A percentile compares a stretch with the other conserved stretches of the same genome.
phyloP scores from a whole-genome alignment of 208 protist genomes.

The Angomonas ambiguus region DNA sequence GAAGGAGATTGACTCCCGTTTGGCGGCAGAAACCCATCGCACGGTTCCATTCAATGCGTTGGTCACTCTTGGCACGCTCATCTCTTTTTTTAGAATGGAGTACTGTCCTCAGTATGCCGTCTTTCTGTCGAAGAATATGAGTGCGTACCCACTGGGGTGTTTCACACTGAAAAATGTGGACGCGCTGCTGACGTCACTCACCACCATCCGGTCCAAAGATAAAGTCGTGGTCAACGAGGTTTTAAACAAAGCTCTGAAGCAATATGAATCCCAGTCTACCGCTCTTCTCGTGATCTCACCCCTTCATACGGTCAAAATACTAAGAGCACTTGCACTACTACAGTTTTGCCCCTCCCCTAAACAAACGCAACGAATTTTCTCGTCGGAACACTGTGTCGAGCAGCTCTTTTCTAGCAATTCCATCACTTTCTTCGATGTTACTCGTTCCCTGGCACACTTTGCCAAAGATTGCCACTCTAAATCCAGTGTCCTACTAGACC shows the following conservation, averaged over 20 bases:
- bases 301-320: neutral
- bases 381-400: neutral
- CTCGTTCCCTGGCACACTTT: conserved; percentile 59
- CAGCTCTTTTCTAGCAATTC: conserved; percentile 13
- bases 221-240: neutral
- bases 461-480: conserved; percentile 1
- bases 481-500: neutral
- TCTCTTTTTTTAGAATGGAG: neutral
- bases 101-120: neutral
- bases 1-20: conserved; percentile 19
- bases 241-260: neutral
- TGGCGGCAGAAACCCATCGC: neutral
- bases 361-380: neutral
- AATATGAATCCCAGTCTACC: neutral
- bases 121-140: neutral
- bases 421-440: conserved; percentile 58
- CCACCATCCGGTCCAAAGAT: neutral
- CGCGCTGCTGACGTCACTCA: neutral
- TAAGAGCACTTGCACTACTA: neutral
- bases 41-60: neutral
- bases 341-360: neutral
- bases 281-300: neutral
- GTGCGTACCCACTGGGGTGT: neutral
- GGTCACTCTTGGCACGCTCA: neutral
- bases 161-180: neutral